Base-by-base conservation (phyloP, 805 yeast genomes). In the Yamadazyma philogaea region DNA sequence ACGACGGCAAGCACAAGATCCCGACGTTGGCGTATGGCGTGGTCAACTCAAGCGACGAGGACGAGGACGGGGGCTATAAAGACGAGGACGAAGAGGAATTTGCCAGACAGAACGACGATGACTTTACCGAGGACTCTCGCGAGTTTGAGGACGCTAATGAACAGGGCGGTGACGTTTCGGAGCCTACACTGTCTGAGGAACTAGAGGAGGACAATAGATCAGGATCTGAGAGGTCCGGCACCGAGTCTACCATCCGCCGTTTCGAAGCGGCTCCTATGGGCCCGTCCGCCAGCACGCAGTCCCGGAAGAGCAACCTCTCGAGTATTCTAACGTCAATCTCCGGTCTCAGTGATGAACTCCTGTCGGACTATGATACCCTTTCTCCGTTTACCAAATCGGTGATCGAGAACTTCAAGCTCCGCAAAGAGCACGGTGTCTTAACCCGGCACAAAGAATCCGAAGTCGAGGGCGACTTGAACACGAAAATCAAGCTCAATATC, bases 401-500 rank as follows among this genome's bases (percentile, higher is more conserved):
- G 4, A 32, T 64, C 14, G 51, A 59, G 7, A 64, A 64, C 43
- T 49, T 64, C 40, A 36, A n/a, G 50, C 39, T 24, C 11, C 39
- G 21, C 3, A 42, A 38, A 1, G 16, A 21, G 12, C 38, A 43
- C 7, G 46, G 48, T 8, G 49, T 42, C 17, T 27, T 42, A 17
- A 26, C 17, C 3, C 11, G 41, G 37, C 30, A 45, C 7, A 46
- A 45, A 11, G 42, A 45, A 32, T 17, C 33, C 16, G 39, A 46
- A 15, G 34, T 39, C n/a, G 27, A 39, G 2, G 47, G 38, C 5
- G 30, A 14, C 7, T 47, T 48, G 43, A 31, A 22, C 20, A 47
- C 48, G 6, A 45, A 51, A 24, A 37, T 66, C 11, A 51, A 53
- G 28, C 48, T 66, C 16, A 51, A 54, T 30, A 58, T 66, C 11